Percentiles rank a stretch among this genome's conserved stretches.
Evolutionary conservation across 2,329 filamentous ascomycete genomes (phyloP).

Genomic region (Aschersonia sp.): DNA sequence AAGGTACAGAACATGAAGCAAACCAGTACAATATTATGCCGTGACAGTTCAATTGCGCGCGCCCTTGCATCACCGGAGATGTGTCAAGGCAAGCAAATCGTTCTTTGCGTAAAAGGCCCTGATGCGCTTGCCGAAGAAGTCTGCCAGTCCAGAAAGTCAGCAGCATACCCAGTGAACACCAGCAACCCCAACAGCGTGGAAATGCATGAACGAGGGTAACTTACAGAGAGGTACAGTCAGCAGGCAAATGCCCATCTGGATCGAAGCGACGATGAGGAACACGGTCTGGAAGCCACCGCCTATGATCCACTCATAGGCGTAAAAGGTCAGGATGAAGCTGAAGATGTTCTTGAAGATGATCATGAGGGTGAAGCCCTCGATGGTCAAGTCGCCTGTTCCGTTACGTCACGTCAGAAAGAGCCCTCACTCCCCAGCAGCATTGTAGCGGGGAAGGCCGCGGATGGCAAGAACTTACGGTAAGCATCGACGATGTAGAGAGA

Average conservation of each 20-base stretch:
- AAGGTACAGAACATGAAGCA: neutral
- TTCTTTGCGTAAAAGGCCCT: conserved; percentile 63
- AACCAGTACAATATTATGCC: too few relatives aligned
- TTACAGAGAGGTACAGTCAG: conserved; percentile 67
- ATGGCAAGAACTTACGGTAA: conserved; percentile 47
- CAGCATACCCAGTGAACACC: neutral
- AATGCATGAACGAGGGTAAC: conserved; percentile 18
- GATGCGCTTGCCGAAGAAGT: conserved; percentile 66
- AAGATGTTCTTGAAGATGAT: conserved; percentile 94
- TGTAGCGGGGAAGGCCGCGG: neutral
- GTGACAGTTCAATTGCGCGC: too few relatives aligned
- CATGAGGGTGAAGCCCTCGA: conserved; percentile 81
- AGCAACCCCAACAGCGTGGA: too few relatives aligned
- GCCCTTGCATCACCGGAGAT: conserved; percentile 9
- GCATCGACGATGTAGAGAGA: conserved; percentile 87
- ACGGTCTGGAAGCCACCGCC: conserved; percentile 41
- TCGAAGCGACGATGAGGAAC: conserved; percentile 59
- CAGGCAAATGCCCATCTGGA: conserved; percentile 66
- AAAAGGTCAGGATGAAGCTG: conserved; percentile 72
- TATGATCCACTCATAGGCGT: conserved; percentile 72
- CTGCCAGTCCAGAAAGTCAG: conserved; percentile 23
- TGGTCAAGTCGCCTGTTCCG: conserved; percentile 52
- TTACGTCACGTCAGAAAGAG: neutral
- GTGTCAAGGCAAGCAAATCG: conserved; percentile 41
- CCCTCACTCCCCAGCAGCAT: neutral